Evolutionary conservation across 805 yeast genomes (phyloP).

Genomic region (Candida ascalaphidarum): DNA sequence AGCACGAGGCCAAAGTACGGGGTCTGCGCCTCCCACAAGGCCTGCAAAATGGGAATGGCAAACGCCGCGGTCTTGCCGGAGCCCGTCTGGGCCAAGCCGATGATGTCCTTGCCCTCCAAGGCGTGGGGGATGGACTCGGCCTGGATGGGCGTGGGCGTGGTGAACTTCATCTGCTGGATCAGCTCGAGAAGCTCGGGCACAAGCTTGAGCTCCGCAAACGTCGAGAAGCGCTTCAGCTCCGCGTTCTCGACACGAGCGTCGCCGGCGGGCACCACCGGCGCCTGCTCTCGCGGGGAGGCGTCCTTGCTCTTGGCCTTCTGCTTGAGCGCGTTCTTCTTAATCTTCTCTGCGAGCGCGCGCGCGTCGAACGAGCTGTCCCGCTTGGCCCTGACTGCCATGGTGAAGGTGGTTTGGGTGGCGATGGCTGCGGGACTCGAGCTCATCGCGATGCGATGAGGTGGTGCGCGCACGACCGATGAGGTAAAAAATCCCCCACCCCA

Average conservation of each 20-base stretch:
- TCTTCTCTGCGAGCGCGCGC: conserved; percentile 48
- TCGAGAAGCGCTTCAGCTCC: conserved; percentile 17
- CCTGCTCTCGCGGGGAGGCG: conserved; percentile 1
- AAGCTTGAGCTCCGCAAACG: conserved; percentile 52
- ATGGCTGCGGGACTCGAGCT: not conserved
- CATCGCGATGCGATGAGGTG: not conserved
- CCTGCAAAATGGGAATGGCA: conserved; percentile 90
- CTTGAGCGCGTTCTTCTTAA: conserved; percentile 13
- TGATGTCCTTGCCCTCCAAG: conserved; percentile 81
- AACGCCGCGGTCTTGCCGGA: conserved; percentile 98
- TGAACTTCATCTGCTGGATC: conserved; percentile 62
- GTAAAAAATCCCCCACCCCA: no score
- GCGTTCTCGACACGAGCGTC: conserved; percentile 9
- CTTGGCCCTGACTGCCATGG: conserved; percentile 2
- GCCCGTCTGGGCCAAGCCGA: conserved; percentile 96
- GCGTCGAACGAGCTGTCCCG: conserved; percentile 17
- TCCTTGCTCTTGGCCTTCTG: conserved; percentile 1
- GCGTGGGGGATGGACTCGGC: conserved; percentile 88
- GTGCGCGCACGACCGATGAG: no score
- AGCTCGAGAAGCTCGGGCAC: conserved; percentile 79
- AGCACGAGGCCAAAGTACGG: conserved; percentile 85
- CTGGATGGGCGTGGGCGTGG: conserved; percentile 91
- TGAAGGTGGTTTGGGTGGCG: not conserved
- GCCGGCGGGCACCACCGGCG: conserved; percentile 3
- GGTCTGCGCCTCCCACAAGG: conserved; percentile 80